Conservation (phyloP, 2,329 filamentous ascomycete species). For the Cordyceps militaris region DNA sequence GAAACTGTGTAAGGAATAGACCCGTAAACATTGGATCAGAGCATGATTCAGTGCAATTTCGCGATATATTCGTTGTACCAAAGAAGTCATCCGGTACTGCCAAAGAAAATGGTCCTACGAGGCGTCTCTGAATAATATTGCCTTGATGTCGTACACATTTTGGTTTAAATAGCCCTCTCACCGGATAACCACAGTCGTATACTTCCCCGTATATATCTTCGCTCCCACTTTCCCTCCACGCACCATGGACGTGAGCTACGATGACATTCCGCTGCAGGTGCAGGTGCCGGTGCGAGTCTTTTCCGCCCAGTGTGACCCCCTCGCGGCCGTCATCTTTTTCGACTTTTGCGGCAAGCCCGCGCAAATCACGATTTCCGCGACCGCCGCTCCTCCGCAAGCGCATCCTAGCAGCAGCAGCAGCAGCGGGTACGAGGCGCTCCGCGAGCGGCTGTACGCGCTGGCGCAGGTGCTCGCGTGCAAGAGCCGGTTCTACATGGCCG, state of each 20-base stretch:
- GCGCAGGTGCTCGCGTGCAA: background rate
- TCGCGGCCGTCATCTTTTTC: background rate
- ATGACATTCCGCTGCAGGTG: background rate
- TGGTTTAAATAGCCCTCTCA: too few species aligned
- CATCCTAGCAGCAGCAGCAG: background rate
- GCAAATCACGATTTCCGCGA: background rate
- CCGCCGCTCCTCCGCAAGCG: background rate
- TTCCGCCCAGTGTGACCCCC: background rate
- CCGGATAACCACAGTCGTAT: too few species aligned
- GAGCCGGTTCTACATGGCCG: background rate
- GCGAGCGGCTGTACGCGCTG: background rate
- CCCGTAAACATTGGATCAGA: background rate
- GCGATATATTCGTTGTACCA: background rate
- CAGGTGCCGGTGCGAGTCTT: background rate
- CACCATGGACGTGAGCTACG: constrained; percentile 2
- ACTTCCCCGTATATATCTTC: too few species aligned
- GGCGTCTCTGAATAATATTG: too few species aligned
- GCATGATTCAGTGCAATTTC: background rate
- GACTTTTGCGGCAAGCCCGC: background rate
- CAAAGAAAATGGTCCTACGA: too few species aligned
- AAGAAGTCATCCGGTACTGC: background rate
- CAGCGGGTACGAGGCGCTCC: background rate
- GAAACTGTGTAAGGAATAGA: background rate
- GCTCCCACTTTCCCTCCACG: too few species aligned
- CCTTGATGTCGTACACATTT: too few species aligned